Base-by-base conservation (phyloP, 1,284 basidiomycete species). In the Tylopilus sp. region DNA sequence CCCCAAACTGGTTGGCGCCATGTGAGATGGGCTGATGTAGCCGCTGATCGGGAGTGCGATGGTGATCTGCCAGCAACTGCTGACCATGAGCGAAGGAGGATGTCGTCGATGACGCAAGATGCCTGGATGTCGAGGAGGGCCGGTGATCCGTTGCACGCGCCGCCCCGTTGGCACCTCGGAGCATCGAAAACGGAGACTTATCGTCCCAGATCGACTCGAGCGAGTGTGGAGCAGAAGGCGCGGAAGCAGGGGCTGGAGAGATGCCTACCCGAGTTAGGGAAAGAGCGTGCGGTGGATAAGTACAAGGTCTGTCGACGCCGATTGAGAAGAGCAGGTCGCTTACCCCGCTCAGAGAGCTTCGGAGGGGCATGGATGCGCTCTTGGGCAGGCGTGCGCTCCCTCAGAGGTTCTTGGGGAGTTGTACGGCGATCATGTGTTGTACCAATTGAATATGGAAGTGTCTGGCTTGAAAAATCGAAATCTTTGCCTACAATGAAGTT, bases 381-480 rank as follows among this genome's bases (percentile, higher is more conserved):
- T 44, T 67, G 56, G 40, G 52, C 54, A 42, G 64, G 63, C n/a
- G 64, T 67, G 25, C 51, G 58, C 46, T 61, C 64, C 40, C 66
- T 60, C 31, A 36, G 36, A 41, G 43, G 52, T 31, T 61, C 63
- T 48, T 61, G 55, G 9, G 58, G 46, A 19, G 52, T 59, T n/a
- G 54, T 38, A 38, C 45, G 55, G 29, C 49, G 59, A 36, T 55
- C 66, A 43, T 45, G 48, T 35, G 40, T 52, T 21, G 11, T 11
- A 39, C 34, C 44, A 33, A 40, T 5, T 37, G 49, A 4, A 35
- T 55, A 52, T 50, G 71, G 71, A 37, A 81, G 54, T 38, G 69
- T 50, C n/a, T 76, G 69, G 41, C 62, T 70, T 15, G 79, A 75
- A 71, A 97, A 98, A 73, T 97, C 91, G 66, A 97, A 98, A 71